These are phyloP conservation scores for Dissophora ornata DNA, from an alignment of 192 early-diverging fungal genomes.

Conservation along the genomic window DNA sequence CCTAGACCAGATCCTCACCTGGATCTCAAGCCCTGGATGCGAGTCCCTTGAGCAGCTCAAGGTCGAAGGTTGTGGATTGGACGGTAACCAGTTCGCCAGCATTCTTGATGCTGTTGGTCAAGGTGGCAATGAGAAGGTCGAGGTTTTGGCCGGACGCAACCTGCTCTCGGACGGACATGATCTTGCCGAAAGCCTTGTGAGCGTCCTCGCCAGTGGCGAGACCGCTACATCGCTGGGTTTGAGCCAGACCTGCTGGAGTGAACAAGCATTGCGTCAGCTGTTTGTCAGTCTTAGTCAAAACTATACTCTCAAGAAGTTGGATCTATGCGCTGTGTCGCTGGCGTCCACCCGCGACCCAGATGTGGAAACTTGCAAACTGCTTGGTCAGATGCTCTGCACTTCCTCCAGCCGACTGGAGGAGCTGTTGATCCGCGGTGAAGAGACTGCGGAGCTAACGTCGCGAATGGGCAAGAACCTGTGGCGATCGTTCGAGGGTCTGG, in stretches of 20 bases:
- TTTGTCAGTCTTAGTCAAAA: slow-evolving; percentile 58
- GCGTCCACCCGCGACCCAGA: slow-evolving; percentile 37
- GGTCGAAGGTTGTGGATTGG: slow-evolving; percentile 55
- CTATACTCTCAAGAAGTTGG: slow-evolving; percentile 50
- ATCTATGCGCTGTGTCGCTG: slow-evolving; percentile 53
- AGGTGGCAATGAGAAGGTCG: slow-evolving; percentile 45
- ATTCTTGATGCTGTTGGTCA: slow-evolving; percentile 54
- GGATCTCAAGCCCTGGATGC: slow-evolving; percentile 40
- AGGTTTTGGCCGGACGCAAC: slow-evolving; percentile 54
- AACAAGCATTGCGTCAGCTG: slow-evolving; percentile 57
- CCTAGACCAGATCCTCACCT: slow-evolving; percentile 38
- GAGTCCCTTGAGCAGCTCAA: slow-evolving; percentile 44
- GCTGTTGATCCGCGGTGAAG: slow-evolving; percentile 42
- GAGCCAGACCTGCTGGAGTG: slow-evolving; percentile 61
- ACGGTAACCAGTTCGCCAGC: slow-evolving; percentile 55
- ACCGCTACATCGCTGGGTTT: slow-evolving; percentile 55
- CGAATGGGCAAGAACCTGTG: slow-evolving; percentile 52
- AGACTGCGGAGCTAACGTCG: slow-evolving; percentile 28
- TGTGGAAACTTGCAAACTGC: slow-evolving; percentile 54
- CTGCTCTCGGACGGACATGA: slow-evolving; percentile 54
- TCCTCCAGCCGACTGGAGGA: slow-evolving; percentile 51
- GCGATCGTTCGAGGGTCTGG: slow-evolving; percentile 41
- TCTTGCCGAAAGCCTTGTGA: slow-evolving; percentile 54
- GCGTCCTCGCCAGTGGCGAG: slow-evolving; percentile 49
- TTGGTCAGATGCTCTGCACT: slow-evolving; percentile 49